These are phyloP conservation scores for Mycena citricolor DNA, from an alignment of 1,284 basidiomycete species.

Conservation along the genomic window DNA sequence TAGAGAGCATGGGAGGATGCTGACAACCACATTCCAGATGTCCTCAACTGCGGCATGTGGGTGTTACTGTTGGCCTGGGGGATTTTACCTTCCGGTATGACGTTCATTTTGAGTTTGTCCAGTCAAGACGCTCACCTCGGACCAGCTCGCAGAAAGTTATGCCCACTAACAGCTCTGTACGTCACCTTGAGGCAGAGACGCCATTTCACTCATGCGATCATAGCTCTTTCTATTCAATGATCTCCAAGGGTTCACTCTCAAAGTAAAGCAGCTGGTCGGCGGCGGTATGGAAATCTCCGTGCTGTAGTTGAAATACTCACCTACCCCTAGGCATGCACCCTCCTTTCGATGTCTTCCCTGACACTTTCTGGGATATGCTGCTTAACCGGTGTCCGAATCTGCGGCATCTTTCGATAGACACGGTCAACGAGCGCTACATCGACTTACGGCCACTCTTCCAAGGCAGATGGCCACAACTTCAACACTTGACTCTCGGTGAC, in stretches of 20 bases:
- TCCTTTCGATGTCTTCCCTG: constrained; percentile 22
- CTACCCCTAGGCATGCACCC: constrained; percentile 15
- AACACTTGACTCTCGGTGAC: constrained; percentile 19
- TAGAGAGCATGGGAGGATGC: constrained; percentile 3
- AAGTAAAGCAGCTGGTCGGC: constrained; percentile 21
- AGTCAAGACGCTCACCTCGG: too few species aligned
- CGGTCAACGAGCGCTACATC: constrained; percentile 22
- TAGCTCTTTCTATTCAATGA: constrained; percentile 21
- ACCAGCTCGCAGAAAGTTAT: constrained; percentile 17
- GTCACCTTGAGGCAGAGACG: too few species aligned
- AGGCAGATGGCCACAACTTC: constrained; percentile 18
- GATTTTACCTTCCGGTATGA: constrained; percentile 22
- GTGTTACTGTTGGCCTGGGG: constrained; percentile 18
- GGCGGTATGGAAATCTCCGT: constrained; percentile 12
- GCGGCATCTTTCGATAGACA: constrained; percentile 19
- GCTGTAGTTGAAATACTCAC: not conserved
- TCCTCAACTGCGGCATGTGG: constrained; percentile 18
- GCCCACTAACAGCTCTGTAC: constrained; percentile 20
- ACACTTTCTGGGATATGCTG: constrained; percentile 22
- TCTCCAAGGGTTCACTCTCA: constrained; percentile 18
- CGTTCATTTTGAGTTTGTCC: not conserved
- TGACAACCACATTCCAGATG: constrained; percentile 13
- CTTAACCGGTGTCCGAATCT: constrained; percentile 20
- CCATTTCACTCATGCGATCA: not conserved
- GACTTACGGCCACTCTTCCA: constrained; percentile 21